Evolutionary conservation across 2,329 filamentous ascomycete species (phyloP), one percentile per base, ranked within the genome.

Genomic region (Aspergillus neoniger): DNA sequence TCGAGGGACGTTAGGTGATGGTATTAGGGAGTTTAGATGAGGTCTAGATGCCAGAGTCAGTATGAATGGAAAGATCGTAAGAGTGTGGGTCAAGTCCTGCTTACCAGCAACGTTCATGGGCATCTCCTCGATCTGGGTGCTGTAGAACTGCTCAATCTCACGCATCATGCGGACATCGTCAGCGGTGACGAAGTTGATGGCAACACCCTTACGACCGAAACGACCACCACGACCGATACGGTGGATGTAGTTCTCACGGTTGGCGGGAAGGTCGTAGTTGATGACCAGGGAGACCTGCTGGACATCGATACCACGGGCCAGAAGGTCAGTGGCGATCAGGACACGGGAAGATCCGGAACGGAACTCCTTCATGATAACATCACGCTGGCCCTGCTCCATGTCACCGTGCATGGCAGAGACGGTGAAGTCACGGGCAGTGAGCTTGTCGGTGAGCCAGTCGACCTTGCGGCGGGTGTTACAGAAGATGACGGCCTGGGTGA

Each of bases 311-410:
- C 95, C 95, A 90, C 95, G 94, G 78, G 95, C 95, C 79, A 97
- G 86, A 67, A 99, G 87, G 78, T 99, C 95, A 68, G 95, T 99
- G 81, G 95, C 92, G 76, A 99, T 99, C 76, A 99, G 86, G 71
- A 99, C 95, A 90, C 95, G 93, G 68, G 93, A 97, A 79, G 93
- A 97, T 70, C 95, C 95, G 70, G 93, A 96, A 76, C 95, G 92
- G 91, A 99, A 99, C 85, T 99, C 95, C 88, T 99, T 96, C 95
- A 99, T 99, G 82, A 99, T 99, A 77, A 96, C 86, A 81, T 98
- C 95, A 88, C 95, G 93, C 86, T 98, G 92, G 75, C 83, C 84
- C 85, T 97, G 93, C 81, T 96, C 92, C 95, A 99, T 99, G 78
- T 99, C 95, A 79, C 95, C 95, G 86, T 99, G 95, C 95, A 99